Conservation (phyloP, 2,329 filamentous ascomycete species). For the Penicillium sclerotiorum region DNA sequence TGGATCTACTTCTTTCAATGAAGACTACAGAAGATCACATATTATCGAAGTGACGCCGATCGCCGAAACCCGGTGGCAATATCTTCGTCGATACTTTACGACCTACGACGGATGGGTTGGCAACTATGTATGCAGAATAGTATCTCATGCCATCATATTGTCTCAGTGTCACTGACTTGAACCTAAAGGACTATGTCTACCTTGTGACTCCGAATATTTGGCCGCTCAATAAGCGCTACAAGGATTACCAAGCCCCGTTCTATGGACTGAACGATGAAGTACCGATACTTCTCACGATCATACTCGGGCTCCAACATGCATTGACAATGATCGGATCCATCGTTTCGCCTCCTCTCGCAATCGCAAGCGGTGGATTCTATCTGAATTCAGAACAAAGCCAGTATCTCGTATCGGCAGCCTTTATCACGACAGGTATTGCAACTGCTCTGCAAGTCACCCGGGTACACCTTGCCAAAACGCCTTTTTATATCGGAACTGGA, state of each 20-base stretch:
- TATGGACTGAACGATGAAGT: conserved; percentile 81
- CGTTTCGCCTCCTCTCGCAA: conserved; percentile 77
- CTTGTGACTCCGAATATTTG: conserved; percentile 58
- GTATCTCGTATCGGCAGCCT: conserved; percentile 76
- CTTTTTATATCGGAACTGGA: conserved; percentile 77
- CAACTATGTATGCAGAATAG: conserved; percentile 40
- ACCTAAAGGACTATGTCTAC: conserved; percentile 53
- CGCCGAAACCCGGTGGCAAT: conserved; percentile 23
- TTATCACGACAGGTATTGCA: conserved; percentile 77
- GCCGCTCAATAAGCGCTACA: conserved; percentile 52
- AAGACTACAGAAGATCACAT: conserved; percentile 5
- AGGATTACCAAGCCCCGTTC: conserved; percentile 67
- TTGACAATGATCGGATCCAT: conserved; percentile 75
- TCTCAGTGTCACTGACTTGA: conserved; percentile 2
- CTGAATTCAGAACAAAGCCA: conserved; percentile 64
- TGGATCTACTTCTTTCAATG: conserved; percentile 7
- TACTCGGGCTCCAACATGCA: conserved; percentile 78
- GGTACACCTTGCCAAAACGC: conserved; percentile 72
- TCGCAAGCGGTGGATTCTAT: conserved; percentile 65
- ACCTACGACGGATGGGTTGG: conserved; percentile 52
- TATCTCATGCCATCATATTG: not conserved
- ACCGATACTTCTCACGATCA: conserved; percentile 71
- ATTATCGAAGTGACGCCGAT: conserved; percentile 13
- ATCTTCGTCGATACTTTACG: conserved; percentile 28
- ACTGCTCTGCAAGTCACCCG: conserved; percentile 76